These are phyloP conservation scores for Aureobasidium sp. DNA, from an alignment of 2,329 filamentous ascomycete genomes.

Conservation along the genomic window DNA sequence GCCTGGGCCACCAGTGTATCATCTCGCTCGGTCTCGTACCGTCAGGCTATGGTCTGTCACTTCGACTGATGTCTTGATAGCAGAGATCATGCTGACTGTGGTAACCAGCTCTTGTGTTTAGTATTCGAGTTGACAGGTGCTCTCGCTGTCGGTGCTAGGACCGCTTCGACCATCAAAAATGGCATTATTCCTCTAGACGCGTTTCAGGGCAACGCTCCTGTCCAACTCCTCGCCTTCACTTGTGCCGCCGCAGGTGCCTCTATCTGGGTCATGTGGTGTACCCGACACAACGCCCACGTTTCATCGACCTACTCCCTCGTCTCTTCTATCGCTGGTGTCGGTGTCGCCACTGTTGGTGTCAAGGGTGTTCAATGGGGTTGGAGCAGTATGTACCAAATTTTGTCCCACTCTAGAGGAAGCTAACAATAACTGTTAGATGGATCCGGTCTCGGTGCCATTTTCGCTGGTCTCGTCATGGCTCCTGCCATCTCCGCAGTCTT, in stretches of 20 bases:
- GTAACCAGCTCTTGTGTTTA: constrained; percentile 22
- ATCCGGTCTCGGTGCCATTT: constrained; percentile 38
- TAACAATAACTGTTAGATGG: constrained; percentile 21
- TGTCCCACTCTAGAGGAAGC: background rate
- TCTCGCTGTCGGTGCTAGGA: constrained; percentile 46
- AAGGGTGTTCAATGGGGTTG: constrained; percentile 36
- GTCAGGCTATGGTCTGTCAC: constrained; percentile 37
- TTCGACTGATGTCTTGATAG: too few species aligned
- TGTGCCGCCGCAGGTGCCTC: constrained; percentile 40
- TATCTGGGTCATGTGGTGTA: constrained; percentile 51
- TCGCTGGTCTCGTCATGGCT: constrained; percentile 41
- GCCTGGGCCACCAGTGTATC: constrained; percentile 48
- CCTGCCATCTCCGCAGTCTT: constrained; percentile 43
- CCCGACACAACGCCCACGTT: constrained; percentile 49
- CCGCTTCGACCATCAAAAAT: constrained; percentile 39
- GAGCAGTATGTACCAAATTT: constrained; percentile 20
- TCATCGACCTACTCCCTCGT: constrained; percentile 57
- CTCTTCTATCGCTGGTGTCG: constrained; percentile 53
- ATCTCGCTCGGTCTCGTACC: constrained; percentile 46
- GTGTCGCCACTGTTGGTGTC: constrained; percentile 48
- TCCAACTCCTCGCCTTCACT: constrained; percentile 41
- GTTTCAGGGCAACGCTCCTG: constrained; percentile 42
- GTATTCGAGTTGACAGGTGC: constrained; percentile 47
- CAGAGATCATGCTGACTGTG: too few species aligned
- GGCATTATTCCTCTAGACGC: constrained; percentile 47